Evolutionary conservation across 2,329 filamentous ascomycete genomes (phyloP).

Genomic region (Talaromyces sp.): DNA sequence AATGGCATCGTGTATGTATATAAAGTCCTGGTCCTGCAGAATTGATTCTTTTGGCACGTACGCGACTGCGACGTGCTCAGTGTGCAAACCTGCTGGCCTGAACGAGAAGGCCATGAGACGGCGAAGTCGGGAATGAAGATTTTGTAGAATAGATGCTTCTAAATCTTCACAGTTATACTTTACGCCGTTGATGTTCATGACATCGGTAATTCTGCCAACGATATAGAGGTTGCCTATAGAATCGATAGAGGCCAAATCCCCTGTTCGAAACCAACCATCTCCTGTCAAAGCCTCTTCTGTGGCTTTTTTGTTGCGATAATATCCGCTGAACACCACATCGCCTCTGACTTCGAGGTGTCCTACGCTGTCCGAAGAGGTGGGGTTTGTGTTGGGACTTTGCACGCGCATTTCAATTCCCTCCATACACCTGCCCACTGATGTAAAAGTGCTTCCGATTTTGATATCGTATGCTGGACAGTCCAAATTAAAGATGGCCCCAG

Average conservation of each 20-base stretch:
- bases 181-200: conserved; percentile 46
- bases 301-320: conserved; percentile 48
- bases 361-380: neutral
- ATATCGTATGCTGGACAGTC: conserved; percentile 10
- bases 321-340: conserved; percentile 49
- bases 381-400: neutral
- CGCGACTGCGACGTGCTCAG: conserved; percentile 39
- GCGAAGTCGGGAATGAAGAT: conserved; percentile 25
- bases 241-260: conserved; percentile 44
- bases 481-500: conserved; percentile 9
- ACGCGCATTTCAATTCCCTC: conserved; percentile 21
- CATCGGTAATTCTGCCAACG: conserved; percentile 40
- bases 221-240: conserved; percentile 30
- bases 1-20: neutral
- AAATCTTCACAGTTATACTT: conserved; percentile 39
- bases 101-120: conserved; percentile 36
- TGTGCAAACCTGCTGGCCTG: conserved; percentile 20
- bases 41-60: conserved; percentile 30
- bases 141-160: conserved; percentile 35
- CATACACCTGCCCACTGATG: conserved; percentile 19
- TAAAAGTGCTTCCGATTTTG: conserved; percentile 11
- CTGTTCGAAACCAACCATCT: conserved; percentile 54
- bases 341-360: conserved; percentile 32
- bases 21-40: conserved; percentile 15
- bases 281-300: conserved; percentile 46